These are phyloP conservation scores for Cladophialophora yegresii DNA, from an alignment of 2,329 filamentous ascomycete species.

Conservation along the genomic window DNA sequence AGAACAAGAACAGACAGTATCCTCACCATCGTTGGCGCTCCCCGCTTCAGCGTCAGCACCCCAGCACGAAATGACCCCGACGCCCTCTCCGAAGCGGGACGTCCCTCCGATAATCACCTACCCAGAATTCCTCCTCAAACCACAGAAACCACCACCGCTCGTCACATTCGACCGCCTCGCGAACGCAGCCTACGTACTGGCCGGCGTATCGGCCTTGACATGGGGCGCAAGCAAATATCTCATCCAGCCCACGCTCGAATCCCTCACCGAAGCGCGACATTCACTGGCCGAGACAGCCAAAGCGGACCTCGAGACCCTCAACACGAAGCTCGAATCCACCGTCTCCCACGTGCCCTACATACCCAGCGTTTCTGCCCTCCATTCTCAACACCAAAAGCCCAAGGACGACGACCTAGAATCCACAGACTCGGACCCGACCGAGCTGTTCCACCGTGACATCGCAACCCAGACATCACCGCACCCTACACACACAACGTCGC, in stretches of 20 bases:
- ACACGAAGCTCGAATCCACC: constrained; percentile 55
- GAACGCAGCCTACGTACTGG: constrained; percentile 59
- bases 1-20: constrained; percentile 1
- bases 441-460: constrained; percentile 65
- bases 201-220: constrained; percentile 56
- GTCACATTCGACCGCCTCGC: constrained; percentile 60
- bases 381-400: constrained; percentile 29
- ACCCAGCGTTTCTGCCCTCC: constrained; percentile 19
- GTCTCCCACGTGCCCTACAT: constrained; percentile 56
- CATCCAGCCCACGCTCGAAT: constrained; percentile 32
- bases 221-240: constrained; percentile 49
- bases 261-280: constrained; percentile 58
- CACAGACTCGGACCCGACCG: constrained; percentile 60
- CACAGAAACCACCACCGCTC: constrained; percentile 61
- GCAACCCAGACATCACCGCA: constrained; percentile 62
- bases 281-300: constrained; percentile 58
- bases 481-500: constrained; percentile 45
- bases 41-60: constrained; percentile 13
- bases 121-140: constrained; percentile 64
- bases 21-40: not conserved
- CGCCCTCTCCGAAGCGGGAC: constrained; percentile 43
- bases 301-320: constrained; percentile 57
- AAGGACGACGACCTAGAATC: constrained; percentile 53
- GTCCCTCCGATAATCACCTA: constrained; percentile 67
- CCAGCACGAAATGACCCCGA: constrained; percentile 23